Percentiles rank a stretch among this genome's conserved stretches.
These are phyloP conservation scores for Solanum boliviense DNA, from an alignment of 257 asterid genomes.

Conservation along the genomic window DNA sequence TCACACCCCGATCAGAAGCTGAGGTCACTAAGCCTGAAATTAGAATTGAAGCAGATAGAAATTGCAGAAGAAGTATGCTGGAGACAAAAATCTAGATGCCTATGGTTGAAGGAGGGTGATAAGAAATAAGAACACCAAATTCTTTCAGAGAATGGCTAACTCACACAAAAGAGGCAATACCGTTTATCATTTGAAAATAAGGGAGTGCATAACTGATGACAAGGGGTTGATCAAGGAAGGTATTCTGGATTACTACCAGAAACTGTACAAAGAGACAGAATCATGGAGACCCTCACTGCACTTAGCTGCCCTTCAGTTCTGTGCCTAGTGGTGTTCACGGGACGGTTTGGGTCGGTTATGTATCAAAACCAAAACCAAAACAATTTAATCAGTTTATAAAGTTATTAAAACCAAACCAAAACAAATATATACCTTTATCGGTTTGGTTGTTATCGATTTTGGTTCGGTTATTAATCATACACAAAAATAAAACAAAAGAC, in stretches of 20 bases:
- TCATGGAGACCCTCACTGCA: background rate
- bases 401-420: background rate
- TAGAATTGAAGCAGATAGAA: background rate
- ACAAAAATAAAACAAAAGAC: background rate
- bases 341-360: background rate
- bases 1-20: background rate
- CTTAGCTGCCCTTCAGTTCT: background rate
- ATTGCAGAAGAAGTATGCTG: background rate
- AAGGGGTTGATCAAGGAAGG: background rate
- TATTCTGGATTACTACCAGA: background rate
- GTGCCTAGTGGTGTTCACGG: background rate
- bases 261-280: background rate
- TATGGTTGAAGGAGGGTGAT: background rate
- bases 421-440: too few species aligned
- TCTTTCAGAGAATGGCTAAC: background rate
- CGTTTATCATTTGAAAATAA: too few species aligned
- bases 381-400: background rate
- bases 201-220: background rate
- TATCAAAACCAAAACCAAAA: background rate
- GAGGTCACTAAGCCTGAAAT: background rate
- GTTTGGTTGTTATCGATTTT: background rate
- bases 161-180: background rate
- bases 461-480: background rate
- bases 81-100: background rate
- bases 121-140: background rate